Evolutionary conservation across 495 filamentous ascomycete genomes (phyloP).

Genomic region (Parathielavia appendiculata): DNA sequence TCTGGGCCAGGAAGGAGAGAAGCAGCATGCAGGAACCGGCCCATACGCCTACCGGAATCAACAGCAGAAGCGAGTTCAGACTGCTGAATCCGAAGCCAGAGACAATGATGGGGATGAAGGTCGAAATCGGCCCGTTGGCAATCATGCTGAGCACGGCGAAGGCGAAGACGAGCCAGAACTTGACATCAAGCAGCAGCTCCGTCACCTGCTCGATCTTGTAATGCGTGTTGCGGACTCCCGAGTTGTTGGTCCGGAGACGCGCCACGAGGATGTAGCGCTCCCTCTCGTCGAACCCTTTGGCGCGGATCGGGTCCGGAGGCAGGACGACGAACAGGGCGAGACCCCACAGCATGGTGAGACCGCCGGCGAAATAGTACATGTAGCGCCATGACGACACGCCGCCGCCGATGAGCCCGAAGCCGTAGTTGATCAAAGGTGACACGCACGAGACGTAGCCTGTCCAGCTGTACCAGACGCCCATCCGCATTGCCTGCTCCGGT

Average conservation of each 20-base stretch:
- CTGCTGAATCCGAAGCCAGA: slow-evolving; percentile 42
- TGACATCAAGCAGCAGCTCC: slow-evolving; percentile 42
- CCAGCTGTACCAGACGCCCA: slow-evolving; percentile 42
- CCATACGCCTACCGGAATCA: slow-evolving; percentile 38
- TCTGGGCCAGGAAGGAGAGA: slow-evolving; percentile 33
- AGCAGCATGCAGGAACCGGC: slow-evolving; percentile 36
- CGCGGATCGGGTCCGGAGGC: slow-evolving; percentile 37
- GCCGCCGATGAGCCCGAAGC: slow-evolving; percentile 45
- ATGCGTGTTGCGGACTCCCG: slow-evolving; percentile 39
- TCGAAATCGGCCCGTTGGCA: slow-evolving; percentile 41
- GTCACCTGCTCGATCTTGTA: slow-evolving; percentile 45
- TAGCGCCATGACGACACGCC: slow-evolving; percentile 38
- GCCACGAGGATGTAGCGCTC: slow-evolving; percentile 40
- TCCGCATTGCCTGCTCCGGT: slow-evolving; percentile 43
- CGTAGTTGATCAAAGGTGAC: slow-evolving; percentile 47
- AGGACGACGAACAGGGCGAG: slow-evolving; percentile 36
- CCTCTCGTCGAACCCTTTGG: slow-evolving; percentile 36
- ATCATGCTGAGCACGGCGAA: slow-evolving; percentile 41
- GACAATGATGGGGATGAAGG: slow-evolving; percentile 39
- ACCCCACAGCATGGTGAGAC: slow-evolving; percentile 38
- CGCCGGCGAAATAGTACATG: slow-evolving; percentile 39
- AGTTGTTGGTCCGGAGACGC: slow-evolving; percentile 36
- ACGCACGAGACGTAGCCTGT: slow-evolving; percentile 46
- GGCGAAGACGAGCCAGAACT: slow-evolving; percentile 38
- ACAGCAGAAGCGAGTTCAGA: slow-evolving; percentile 43